Percentiles rank a stretch among this genome's conserved stretches.
Conservation (phyloP, 768 basidiomycete species). For the Pluteus cervinus region DNA sequence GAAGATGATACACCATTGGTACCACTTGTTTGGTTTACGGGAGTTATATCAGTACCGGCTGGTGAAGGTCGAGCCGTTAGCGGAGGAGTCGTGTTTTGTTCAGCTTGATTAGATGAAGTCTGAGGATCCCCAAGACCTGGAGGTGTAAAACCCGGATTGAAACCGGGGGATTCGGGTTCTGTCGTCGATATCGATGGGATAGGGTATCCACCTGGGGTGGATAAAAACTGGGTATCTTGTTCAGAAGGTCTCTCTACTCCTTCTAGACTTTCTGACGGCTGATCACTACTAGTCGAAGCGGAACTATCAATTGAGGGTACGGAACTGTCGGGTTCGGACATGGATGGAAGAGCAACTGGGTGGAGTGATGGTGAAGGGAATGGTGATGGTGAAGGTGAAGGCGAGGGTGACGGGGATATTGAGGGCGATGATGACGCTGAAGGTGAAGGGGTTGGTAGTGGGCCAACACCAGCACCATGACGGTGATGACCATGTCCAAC, state of each 20-base stretch:
- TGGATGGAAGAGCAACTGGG: no score
- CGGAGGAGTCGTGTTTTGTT: no score
- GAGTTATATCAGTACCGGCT: slow-evolving; percentile 4
- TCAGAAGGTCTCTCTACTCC: no score
- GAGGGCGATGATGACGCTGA: not conserved
- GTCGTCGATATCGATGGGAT: slow-evolving; percentile 54
- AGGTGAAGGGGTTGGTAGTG: not conserved
- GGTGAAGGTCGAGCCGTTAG: slow-evolving; percentile 10
- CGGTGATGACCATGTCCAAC: not conserved
- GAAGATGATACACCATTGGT: not conserved
- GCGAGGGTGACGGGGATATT: not conserved
- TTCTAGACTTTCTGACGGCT: no score
- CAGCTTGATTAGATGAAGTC: no score
- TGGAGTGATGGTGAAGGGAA: not conserved
- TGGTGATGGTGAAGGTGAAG: not conserved
- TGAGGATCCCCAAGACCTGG: slow-evolving; percentile 12
- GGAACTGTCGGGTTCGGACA: no score
- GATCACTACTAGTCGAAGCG: no score
- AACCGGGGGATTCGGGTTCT: slow-evolving; percentile 32
- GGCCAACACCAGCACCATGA: no score
- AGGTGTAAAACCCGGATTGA: slow-evolving; percentile 14
- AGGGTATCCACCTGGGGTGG: slow-evolving; percentile 33
- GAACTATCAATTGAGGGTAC: no score
- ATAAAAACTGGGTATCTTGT: slow-evolving; percentile 1
- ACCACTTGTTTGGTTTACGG: slow-evolving; percentile 1